phyloP scores from a whole-genome alignment of 495 filamentous ascomycete species.

The Tuber magnatum region DNA sequence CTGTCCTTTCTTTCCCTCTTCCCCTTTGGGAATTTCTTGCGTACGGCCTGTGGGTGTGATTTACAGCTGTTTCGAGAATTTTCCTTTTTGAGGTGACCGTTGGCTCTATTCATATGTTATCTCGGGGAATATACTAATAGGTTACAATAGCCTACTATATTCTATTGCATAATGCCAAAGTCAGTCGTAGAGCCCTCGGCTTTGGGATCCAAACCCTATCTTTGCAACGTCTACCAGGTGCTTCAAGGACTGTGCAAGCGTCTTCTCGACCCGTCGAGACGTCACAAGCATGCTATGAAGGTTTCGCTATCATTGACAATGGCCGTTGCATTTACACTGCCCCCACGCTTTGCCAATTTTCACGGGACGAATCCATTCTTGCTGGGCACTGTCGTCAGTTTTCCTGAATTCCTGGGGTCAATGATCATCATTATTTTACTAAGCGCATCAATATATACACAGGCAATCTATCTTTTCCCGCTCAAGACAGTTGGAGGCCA shows the following conservation, averaged over 20 bases:
- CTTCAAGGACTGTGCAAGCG: conserved; percentile 20
- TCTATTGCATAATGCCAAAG: not conserved
- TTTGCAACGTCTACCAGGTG: conserved; percentile 6
- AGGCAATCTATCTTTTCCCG: conserved; percentile 41
- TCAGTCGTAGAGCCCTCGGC: not conserved
- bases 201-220: conserved; percentile 15
- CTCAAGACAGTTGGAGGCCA: conserved; percentile 38
- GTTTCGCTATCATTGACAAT: conserved; percentile 32
- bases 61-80: not conserved
- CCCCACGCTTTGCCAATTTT: conserved; percentile 26
- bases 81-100: not conserved
- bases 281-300: conserved; percentile 33
- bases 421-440: conserved; percentile 1
- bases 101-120: not conserved
- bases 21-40: not conserved
- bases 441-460: conserved; percentile 13
- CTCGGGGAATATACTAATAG: not conserved
- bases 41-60: not conserved
- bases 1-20: no score
- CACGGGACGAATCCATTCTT: conserved; percentile 37
- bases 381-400: conserved; percentile 38
- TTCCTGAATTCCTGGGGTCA: not conserved
- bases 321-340: conserved; percentile 32
- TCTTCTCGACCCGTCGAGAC: conserved; percentile 22
- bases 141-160: not conserved